phyloP scores from a whole-genome alignment of 495 filamentous ascomycete genomes.

The Hypoxylon cercidicola region DNA sequence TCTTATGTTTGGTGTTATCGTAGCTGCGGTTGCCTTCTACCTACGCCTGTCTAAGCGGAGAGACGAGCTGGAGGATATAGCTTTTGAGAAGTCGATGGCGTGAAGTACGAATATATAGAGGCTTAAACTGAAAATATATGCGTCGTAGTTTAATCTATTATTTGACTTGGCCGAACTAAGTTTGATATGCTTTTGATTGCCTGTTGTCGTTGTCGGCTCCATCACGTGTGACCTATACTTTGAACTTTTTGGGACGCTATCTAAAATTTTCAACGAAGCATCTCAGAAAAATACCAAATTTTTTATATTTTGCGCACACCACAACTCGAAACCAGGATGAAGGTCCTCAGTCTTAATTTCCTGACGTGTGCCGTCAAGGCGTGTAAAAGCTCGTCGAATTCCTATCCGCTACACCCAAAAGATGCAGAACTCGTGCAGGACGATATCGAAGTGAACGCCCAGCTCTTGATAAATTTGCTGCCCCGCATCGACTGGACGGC shows the following conservation, averaged over 20 bases:
- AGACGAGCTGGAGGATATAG: constrained; percentile 24
- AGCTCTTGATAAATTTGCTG: constrained; percentile 82
- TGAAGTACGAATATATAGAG: constrained; percentile 29
- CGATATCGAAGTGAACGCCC: constrained; percentile 79
- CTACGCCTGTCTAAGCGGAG: constrained; percentile 44
- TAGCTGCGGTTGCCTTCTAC: constrained; percentile 48
- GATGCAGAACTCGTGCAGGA: constrained; percentile 89
- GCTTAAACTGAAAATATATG: constrained; percentile 15
- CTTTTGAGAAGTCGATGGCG: constrained; percentile 43
- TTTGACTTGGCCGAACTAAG: not conserved
- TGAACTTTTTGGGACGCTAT: constrained; percentile 28
- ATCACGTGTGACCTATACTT: constrained; percentile 38
- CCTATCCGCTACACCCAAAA: constrained; percentile 90
- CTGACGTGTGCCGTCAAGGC: constrained; percentile 94
- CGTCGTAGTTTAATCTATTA: constrained; percentile 6
- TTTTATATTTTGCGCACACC: constrained; percentile 1
- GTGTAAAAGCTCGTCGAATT: constrained; percentile 79
- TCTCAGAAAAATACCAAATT: constrained; percentile 26
- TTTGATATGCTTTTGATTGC: constrained; percentile 5
- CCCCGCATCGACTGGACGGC: constrained; percentile 90
- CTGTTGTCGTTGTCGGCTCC: constrained; percentile 14
- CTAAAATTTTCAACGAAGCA: constrained; percentile 16
- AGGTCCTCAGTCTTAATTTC: constrained; percentile 96
- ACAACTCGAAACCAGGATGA: constrained; percentile 69
- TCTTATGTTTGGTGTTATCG: constrained; percentile 52